phyloP scores from a whole-genome alignment of 192 early-diverging fungal genomes.

The Chytriomyces hyalinus region DNA sequence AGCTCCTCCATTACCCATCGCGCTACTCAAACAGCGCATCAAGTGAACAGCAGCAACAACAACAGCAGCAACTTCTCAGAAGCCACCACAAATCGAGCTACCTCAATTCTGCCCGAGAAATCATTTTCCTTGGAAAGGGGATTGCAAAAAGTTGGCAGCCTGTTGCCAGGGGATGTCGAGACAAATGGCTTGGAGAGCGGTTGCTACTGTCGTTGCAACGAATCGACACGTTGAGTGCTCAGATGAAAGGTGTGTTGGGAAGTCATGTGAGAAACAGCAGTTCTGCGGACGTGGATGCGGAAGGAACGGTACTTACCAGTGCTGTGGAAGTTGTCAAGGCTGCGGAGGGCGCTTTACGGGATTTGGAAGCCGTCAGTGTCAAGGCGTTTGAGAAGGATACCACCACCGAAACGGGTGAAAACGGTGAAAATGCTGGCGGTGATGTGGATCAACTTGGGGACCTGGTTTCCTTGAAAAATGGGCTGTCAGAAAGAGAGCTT shows the following conservation, averaged over 20 bases:
- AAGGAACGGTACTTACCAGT: constrained; percentile 33
- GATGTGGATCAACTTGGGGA: not conserved
- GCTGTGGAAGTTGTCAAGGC: constrained; percentile 35
- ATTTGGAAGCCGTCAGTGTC: constrained; percentile 39
- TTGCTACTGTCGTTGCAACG: constrained; percentile 25
- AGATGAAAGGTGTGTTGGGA: constrained; percentile 30
- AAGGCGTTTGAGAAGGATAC: constrained; percentile 25
- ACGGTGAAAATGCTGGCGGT: not conserved
- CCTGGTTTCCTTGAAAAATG: not conserved
- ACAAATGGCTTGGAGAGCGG: not conserved
- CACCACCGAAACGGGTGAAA: not conserved
- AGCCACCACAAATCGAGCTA: constrained; percentile 21
- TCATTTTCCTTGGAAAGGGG: constrained; percentile 32
- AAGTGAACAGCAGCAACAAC: not conserved
- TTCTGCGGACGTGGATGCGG: constrained; percentile 28
- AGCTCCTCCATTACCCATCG: not conserved
- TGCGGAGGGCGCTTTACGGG: constrained; percentile 27
- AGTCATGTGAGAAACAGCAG: not conserved
- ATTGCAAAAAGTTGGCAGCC: constrained; percentile 37
- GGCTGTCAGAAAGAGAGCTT: not conserved
- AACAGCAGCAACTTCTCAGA: not conserved
- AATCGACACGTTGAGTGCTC: constrained; percentile 28
- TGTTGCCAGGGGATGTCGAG: constrained; percentile 29
- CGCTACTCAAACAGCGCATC: not conserved
- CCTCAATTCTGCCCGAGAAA: constrained; percentile 30